These are phyloP conservation scores for Pelargonium citronellum DNA, from an alignment of 441 rosid genomes.

Conservation along the genomic window DNA sequence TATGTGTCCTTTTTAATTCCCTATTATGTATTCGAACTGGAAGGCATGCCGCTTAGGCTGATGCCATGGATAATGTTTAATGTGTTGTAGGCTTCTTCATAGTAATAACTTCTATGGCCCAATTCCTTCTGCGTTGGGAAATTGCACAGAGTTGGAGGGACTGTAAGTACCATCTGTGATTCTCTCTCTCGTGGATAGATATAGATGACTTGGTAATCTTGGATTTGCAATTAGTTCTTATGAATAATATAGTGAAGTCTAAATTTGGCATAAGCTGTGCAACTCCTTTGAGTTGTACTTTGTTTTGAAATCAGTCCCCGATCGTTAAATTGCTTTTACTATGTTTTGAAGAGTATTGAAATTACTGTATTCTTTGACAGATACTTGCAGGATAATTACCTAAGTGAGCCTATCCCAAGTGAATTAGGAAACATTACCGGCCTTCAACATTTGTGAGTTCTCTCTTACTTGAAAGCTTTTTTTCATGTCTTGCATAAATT, in stretches of 20 bases:
- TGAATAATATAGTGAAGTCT: slow-evolving; percentile 56
- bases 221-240: background rate
- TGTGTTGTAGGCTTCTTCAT: slow-evolving; percentile 9
- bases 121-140: slow-evolving; percentile 11
- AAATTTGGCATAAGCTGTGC: background rate
- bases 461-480: slow-evolving; percentile 22
- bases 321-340: no score
- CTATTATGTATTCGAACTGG: background rate
- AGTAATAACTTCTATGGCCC: slow-evolving; percentile 14
- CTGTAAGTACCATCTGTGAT: slow-evolving; percentile 10
- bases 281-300: no score
- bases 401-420: slow-evolving; percentile 70
- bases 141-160: slow-evolving; percentile 12
- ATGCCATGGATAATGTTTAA: slow-evolving; percentile 1
- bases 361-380: slow-evolving; percentile 37
- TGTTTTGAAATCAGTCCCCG: no score
- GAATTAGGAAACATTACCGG: slow-evolving; percentile 69
- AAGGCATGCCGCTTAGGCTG: background rate
- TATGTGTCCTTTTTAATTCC: slow-evolving; percentile 5
- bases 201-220: no score
- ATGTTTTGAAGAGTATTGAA: background rate
- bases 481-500: background rate
- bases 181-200: background rate
- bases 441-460: slow-evolving; percentile 67
- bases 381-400: slow-evolving; percentile 82